Evolutionary conservation across 2,329 filamentous ascomycete species (phyloP), one percentile per base, ranked within the genome.

Genomic region (Aspergillus brasiliensis): DNA sequence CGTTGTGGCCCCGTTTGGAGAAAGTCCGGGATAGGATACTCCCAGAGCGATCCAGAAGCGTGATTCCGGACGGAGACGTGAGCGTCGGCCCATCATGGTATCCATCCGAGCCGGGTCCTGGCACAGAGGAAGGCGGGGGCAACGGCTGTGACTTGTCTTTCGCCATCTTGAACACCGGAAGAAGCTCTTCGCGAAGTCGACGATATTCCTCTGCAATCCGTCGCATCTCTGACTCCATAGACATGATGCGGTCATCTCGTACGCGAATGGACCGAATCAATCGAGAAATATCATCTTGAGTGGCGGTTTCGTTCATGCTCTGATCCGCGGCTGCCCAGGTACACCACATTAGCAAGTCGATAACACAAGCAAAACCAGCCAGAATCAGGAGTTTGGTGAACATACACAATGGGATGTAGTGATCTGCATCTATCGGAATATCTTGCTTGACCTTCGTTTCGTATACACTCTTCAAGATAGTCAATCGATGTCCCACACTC

Each of bases 381-480:
- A 59, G 63, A 59, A 69, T 48, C 21, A 28, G 19, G 34, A 19
- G 19, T 28, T 11, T 28, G 31, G 44, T 15, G 28, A 51, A 82
- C 90, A 70, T 88, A 97, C 93, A 95, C 53, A 95, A 82, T 38
- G 95, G 95, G 54, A 97, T 85, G 75, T 97, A 99, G 76, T 98
- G 91, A 70, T 97, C 94, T 62, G 89, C 88, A 73, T 98, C 94
- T 69, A 97, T 86, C 15, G 91, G 90, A 61, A 98, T 86, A 69
- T 96, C 92, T 72, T 97, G 93, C 65, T 92, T 92, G 75, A 94
- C 89, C 80, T 99, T 99, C 72, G 95, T 89, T 72, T 98, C 93
- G 79, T 97, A 98, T 57, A 98, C 92, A 70, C 88, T 93, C 80
- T 97, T 98, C 60, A 99, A 84, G 59, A 99, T 96, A 21, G 92